Conservation (phyloP, 2,329 filamentous ascomycete species). For the Tolypocladium ovalisporum region DNA sequence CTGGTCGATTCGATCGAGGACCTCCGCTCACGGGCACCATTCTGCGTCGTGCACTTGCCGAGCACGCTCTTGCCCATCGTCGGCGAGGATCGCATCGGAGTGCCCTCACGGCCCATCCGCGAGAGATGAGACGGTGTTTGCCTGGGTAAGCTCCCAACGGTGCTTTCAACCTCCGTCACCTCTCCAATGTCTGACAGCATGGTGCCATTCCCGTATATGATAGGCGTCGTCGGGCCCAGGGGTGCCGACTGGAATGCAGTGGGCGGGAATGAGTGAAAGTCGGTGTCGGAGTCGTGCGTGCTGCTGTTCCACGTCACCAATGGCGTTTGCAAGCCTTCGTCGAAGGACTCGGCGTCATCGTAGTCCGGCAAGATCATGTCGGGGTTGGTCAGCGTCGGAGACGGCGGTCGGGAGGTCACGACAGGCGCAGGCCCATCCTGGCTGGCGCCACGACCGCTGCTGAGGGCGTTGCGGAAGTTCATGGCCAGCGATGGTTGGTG, state of each 20-base stretch:
- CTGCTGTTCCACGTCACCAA: conserved; percentile 41
- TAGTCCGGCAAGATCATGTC: conserved; percentile 87
- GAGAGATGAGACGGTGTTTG: conserved; percentile 24
- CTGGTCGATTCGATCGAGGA: conserved; percentile 50
- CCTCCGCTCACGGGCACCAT: conserved; percentile 35
- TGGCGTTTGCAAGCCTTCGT: conserved; percentile 38
- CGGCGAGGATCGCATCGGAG: conserved; percentile 30
- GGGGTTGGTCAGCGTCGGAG: conserved; percentile 82
- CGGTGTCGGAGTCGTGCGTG: conserved; percentile 18
- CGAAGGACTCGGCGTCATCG: conserved; percentile 43
- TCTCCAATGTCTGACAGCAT: conserved; percentile 57
- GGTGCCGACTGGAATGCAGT: conserved; percentile 30
- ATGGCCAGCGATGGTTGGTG: conserved; percentile 8
- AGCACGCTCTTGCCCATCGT: conserved; percentile 30
- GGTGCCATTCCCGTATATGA: conserved; percentile 59
- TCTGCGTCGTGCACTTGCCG: conserved; percentile 33
- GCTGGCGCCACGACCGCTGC: conserved; percentile 15
- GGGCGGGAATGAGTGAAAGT: conserved; percentile 32
- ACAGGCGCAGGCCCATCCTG: conserved; percentile 15
- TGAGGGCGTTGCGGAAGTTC: conserved; percentile 17
- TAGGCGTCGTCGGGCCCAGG: conserved; percentile 46
- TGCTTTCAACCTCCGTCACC: conserved; percentile 43
- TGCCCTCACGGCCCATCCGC: conserved; percentile 20
- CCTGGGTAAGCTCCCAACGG: conserved; percentile 29
- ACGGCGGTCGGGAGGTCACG: conserved; percentile 39